Conservation (phyloP, 192 early-diverging fungal genomes). For the Coemansia sp. region DNA sequence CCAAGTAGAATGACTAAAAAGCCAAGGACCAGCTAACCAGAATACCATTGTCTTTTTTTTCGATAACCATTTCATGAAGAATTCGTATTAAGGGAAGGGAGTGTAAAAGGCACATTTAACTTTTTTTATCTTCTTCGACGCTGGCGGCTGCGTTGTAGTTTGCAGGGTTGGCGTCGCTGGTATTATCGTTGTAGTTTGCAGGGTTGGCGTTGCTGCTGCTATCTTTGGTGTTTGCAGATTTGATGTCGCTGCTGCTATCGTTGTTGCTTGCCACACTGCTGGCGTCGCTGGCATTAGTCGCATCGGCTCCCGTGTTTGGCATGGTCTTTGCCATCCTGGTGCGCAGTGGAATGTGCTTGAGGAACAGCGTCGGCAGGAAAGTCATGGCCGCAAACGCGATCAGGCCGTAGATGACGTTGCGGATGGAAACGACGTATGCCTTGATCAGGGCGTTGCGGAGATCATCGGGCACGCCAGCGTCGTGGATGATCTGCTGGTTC, state of each 20-base stretch:
- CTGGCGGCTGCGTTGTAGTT: not conserved
- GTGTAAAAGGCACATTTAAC: not conserved
- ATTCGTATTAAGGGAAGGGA: no score
- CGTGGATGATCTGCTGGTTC: constrained; percentile 31
- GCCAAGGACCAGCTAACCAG: no score
- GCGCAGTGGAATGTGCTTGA: constrained; percentile 50
- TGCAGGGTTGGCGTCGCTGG: not conserved
- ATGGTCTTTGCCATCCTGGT: constrained; percentile 33
- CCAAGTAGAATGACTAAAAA: constrained; percentile 16
- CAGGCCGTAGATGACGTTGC: constrained; percentile 50
- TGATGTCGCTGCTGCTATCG: not conserved
- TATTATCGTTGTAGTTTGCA: not conserved
- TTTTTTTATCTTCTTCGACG: not conserved
- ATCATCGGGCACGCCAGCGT: constrained; percentile 25
- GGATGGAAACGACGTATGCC: constrained; percentile 57
- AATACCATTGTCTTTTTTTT: not conserved
- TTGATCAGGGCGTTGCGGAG: constrained; percentile 36
- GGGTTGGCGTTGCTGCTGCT: not conserved
- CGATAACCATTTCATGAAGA: no score
- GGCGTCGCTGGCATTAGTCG: not conserved
- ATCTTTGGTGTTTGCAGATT: not conserved
- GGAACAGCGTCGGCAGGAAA: constrained; percentile 50
- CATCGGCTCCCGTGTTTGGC: not conserved
- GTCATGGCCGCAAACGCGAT: constrained; percentile 55
- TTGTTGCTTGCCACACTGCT: not conserved